These are phyloP conservation scores for Fusarium sp. DNA, from an alignment of 2,329 filamentous ascomycete genomes.

Conservation along the genomic window DNA sequence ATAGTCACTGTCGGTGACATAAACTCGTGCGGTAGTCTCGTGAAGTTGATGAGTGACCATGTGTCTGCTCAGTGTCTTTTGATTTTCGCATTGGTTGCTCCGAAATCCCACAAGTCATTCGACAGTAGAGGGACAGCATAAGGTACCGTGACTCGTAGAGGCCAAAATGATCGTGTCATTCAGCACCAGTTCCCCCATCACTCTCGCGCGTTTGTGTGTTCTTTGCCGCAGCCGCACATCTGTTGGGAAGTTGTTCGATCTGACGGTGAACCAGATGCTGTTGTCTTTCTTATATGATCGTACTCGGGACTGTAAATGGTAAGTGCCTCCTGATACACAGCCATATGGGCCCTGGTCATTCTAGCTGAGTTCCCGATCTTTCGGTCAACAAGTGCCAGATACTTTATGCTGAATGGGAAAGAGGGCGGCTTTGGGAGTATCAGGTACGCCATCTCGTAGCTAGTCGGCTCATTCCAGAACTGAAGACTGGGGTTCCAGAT, in stretches of 20 bases:
- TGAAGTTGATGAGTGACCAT: slow-evolving; percentile 25
- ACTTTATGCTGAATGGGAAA: background rate
- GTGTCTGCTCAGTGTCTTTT: background rate
- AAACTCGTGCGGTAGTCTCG: slow-evolving; percentile 27
- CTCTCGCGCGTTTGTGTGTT: background rate
- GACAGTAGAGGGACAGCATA: background rate
- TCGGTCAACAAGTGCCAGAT: slow-evolving; percentile 1
- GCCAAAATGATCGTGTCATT: slow-evolving; percentile 26
- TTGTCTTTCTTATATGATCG: background rate
- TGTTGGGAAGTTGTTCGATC: background rate
- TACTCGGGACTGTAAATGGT: slow-evolving; percentile 12
- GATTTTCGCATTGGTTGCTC: background rate
- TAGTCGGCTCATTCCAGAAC: slow-evolving; percentile 5
- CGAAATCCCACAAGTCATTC: slow-evolving; percentile 3
- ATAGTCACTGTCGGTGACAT: slow-evolving; percentile 2
- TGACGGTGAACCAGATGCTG: background rate
- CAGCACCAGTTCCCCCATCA: background rate
- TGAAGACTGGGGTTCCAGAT: background rate
- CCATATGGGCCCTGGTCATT: background rate
- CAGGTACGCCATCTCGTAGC: background rate
- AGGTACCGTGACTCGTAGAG: slow-evolving; percentile 21
- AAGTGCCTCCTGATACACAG: background rate
- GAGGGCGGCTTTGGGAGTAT: background rate
- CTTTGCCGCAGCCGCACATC: background rate
- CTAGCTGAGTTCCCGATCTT: background rate